A percentile compares a stretch with the other conserved stretches of the same genome.
Conservation (phyloP, 768 basidiomycete species). For the Steccherinum ochraceum region DNA sequence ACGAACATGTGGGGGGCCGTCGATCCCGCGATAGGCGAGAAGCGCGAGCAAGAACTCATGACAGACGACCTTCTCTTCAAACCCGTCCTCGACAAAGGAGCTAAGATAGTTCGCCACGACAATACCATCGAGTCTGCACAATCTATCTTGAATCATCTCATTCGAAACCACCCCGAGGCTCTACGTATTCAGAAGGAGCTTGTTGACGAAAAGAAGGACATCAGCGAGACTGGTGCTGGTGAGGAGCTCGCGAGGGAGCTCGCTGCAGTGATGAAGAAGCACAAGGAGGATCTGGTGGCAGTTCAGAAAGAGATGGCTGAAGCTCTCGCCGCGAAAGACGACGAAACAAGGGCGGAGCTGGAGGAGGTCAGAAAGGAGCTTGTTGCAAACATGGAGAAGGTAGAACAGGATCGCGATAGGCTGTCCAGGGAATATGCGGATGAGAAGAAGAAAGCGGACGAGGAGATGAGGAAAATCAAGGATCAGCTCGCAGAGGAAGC, state of each 20-base stretch:
- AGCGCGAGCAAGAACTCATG: conserved; percentile 40
- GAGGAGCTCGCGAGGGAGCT: conserved; percentile 45
- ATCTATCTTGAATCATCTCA: conserved; percentile 34
- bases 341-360: conserved; percentile 37
- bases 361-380: conserved; percentile 36
- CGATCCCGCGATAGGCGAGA: conserved; percentile 27
- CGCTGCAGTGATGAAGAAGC: conserved; percentile 37
- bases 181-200: conserved; percentile 53
- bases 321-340: conserved; percentile 6
- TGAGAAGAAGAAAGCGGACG: conserved; percentile 1
- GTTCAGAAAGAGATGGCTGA: conserved; percentile 27
- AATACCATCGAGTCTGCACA: conserved; percentile 34
- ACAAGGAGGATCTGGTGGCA: conserved; percentile 40
- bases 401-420: conserved; percentile 26
- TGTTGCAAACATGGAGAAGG: conserved; percentile 36
- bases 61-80: conserved; percentile 41
- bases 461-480: background rate
- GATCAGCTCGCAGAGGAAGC: background rate
- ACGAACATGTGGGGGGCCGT: conserved; percentile 52
- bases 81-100: conserved; percentile 41
- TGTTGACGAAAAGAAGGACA: conserved; percentile 40
- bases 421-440: conserved; percentile 4
- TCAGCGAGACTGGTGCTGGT: conserved; percentile 49
- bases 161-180: conserved; percentile 33
- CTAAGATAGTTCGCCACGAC: conserved; percentile 36